Conservation (phyloP, 2,329 filamentous ascomycete genomes). For the Cadophora luteo-olivacea region DNA sequence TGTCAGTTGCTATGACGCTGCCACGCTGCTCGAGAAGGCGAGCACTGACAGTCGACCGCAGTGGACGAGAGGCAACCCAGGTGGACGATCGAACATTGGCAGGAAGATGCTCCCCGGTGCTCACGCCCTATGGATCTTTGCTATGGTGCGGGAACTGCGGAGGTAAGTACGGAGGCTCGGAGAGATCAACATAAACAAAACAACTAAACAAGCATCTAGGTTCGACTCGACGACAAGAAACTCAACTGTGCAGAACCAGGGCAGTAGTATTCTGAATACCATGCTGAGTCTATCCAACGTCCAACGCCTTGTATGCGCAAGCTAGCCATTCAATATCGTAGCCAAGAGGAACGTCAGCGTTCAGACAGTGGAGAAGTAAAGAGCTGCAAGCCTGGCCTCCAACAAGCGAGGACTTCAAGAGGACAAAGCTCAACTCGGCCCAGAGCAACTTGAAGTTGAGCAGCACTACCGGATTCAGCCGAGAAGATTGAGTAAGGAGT, state of each 20-base stretch:
- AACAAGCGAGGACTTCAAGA: not conserved
- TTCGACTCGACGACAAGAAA: not conserved
- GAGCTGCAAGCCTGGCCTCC: not conserved
- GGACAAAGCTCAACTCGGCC: not conserved
- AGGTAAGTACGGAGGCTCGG: not conserved
- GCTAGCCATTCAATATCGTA: too few relatives aligned
- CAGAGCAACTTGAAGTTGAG: not conserved
- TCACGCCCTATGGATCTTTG: not conserved
- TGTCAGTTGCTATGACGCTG: not conserved
- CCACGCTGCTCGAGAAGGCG: not conserved
- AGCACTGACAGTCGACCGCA: not conserved
- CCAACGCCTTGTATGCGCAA: not conserved
- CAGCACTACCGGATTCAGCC: not conserved
- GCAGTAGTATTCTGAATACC: not conserved
- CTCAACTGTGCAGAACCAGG: not conserved
- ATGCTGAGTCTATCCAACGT: not conserved
- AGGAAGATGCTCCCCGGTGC: not conserved
- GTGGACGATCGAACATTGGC: not conserved
- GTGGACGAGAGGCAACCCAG: not conserved
- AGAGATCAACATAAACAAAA: conserved; percentile 3
- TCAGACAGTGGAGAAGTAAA: too few relatives aligned
- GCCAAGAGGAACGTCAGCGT: too few relatives aligned
- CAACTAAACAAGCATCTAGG: not conserved
- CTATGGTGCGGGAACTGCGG: too few relatives aligned
- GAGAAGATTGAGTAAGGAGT: too few relatives aligned